Base-by-base conservation (phyloP, 371 early-diverging fungal species). In the Apophysomyces elegans region DNA sequence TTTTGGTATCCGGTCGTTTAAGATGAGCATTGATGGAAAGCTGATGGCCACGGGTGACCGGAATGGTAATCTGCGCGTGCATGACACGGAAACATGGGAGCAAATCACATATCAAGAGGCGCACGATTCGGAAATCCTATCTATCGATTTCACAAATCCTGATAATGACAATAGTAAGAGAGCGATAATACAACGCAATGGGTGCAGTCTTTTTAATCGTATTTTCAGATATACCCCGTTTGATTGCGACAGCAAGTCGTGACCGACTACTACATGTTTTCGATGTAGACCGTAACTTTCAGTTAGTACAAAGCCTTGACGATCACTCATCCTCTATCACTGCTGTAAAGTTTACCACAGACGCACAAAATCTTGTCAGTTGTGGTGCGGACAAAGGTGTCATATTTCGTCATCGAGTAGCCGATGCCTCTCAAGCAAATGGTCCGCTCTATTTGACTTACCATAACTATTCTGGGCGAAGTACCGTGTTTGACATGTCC, bases 281-380 rank as follows among this genome's bases (percentile, higher is more conserved):
- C 69, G 90, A 92, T 67, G 79, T 90, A 11, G 68, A 71, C 11
- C 63, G 65, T 21, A 75, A 82, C 14, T 90, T 86, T 54, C 80
- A 86, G 12, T 75, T 93, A 5, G 72, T 91, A 2, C 93, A 93
- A 65, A 94, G 93, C 26, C 74, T 95, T 18, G 93, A 92, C 61
- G 95, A 94, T 61, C 95, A 95, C 67, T 92, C 95, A 11, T 90
- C 94, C 0, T 91, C 94, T 4, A 90, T 95, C 9, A 92, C 93
- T 5, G 82, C 88, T 21, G 88, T 94, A 47, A 76, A 81, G 36
- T 94, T 95, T 65, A 77, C 88, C 4, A 79, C 84, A 26, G 75
- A 83, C 54, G 93, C 92, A 6, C 70, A 77, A 9, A 76, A 78
- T 18, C 74, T 95, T 37, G 81, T 95, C 56, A 95, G 93, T 68